Conservation (phyloP, 2,329 filamentous ascomycete species). For the Colletotrichum somersetense region DNA sequence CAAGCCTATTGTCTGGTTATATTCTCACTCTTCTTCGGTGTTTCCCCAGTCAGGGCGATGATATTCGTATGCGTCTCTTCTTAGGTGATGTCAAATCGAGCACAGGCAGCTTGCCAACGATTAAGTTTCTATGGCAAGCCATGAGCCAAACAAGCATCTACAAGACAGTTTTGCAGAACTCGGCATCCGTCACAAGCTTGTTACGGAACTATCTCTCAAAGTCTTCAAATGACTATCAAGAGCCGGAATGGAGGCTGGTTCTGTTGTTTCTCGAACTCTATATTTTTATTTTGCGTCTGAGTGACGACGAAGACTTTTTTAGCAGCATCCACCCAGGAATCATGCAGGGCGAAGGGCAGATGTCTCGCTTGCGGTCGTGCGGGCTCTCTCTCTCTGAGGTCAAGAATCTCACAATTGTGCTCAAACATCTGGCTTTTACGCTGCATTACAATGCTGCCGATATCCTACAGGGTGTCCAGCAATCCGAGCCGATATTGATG, state of each 20-base stretch:
- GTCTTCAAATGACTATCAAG: slow-evolving; percentile 50
- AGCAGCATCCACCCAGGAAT: slow-evolving; percentile 62
- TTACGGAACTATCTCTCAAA: slow-evolving; percentile 47
- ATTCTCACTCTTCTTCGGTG: slow-evolving; percentile 86
- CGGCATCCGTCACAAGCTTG: slow-evolving; percentile 44
- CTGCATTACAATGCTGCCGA: slow-evolving; percentile 87
- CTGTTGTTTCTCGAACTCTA: slow-evolving; percentile 95
- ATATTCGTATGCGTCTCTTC: slow-evolving; percentile 95
- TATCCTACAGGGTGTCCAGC: slow-evolving; percentile 51
- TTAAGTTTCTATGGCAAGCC: slow-evolving; percentile 87
- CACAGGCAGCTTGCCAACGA: slow-evolving; percentile 68
- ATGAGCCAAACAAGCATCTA: slow-evolving; percentile 57
- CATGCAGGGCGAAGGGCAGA: slow-evolving; percentile 50
- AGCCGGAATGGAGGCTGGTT: slow-evolving; percentile 87
- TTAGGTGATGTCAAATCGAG: slow-evolving; percentile 73
- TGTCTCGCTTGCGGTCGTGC: slow-evolving; percentile 68
- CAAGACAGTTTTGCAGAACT: slow-evolving; percentile 34
- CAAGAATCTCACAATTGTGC: slow-evolving; percentile 80
- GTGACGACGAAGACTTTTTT: slow-evolving; percentile 97
- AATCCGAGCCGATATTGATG: slow-evolving; percentile 27
- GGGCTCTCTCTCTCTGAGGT: slow-evolving; percentile 80
- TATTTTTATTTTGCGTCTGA: slow-evolving; percentile 90
- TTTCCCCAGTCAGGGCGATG: slow-evolving; percentile 84
- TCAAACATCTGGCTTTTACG: slow-evolving; percentile 92
- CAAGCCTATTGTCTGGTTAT: slow-evolving; percentile 83